Evolutionary conservation across 441 rosid species (phyloP), one percentile per base, ranked within the genome.

Genomic region (Dalechampia spathulata): DNA sequence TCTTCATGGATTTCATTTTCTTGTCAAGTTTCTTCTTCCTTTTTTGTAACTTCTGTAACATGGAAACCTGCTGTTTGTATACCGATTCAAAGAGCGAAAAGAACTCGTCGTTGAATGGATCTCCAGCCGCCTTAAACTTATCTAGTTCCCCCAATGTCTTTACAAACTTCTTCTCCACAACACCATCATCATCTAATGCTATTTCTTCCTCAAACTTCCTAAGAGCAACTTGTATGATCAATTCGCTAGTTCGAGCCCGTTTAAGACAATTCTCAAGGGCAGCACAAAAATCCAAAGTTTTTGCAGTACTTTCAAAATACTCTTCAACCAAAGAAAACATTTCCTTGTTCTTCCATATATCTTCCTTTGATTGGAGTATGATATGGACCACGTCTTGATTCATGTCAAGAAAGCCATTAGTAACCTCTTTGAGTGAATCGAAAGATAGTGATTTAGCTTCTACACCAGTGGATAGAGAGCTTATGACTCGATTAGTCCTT

Each of bases 301-400:
- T 73, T 64, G 81, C 53, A 62, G 96, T 89, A 41, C 69, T 85
- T 61, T 83, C 86, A 10, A 92, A 85, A 62, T 92, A 92, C 64
- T 89, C 92, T 40, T 92, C 79, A 0, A 92, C 94, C 12, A 89
- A 77, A 58, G 72, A 80, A 38, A 76, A 85, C 82, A 92, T 37
- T 20, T 83, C 81, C 44, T 68, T 70, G 27, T 60, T 79, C 51
- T 87, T 75, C 97, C 94, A 92, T 34, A 85, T 81, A 48, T 92
- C 97, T 61, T 78, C 79, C 87, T 79, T 81, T 63, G 87, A 72
- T 38, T 83, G 83, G 48, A 92, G 60, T 38, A 89, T 83, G 52
- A 92, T 83, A 62, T 74, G 79, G 45, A 82, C 96, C 2, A 84
- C 96, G 44, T 86, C 92, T 63, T 92, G 97, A 60, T 89, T 85